These are phyloP conservation scores for Verticillium nonalfalfae DNA, from an alignment of 2,329 filamentous ascomycete genomes.

Conservation along the genomic window DNA sequence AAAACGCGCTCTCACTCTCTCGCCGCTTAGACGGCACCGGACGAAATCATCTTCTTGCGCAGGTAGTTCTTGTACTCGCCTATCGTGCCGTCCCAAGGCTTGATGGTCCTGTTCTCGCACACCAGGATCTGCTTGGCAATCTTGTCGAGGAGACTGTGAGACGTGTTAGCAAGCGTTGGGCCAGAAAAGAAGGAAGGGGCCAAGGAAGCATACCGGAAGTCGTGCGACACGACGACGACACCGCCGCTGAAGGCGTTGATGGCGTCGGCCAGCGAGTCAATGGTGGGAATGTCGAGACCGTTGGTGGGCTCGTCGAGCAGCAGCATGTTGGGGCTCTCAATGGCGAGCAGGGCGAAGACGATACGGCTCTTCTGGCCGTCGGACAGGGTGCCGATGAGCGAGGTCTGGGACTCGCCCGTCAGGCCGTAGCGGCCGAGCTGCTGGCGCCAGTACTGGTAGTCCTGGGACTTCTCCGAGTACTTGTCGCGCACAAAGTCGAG, in stretches of 20 bases:
- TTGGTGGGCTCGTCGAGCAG: conserved; percentile 98
- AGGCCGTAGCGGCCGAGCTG: conserved; percentile 94
- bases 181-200: neutral
- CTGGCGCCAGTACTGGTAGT: conserved; percentile 99
- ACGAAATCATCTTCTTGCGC: conserved; percentile 95
- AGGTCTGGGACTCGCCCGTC: conserved; percentile 87
- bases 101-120: conserved; percentile 95
- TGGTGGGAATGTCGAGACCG: conserved; percentile 97
- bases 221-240: conserved; percentile 97
- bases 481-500: conserved; percentile 97
- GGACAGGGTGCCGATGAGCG: conserved; percentile 94
- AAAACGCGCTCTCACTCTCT: neutral
- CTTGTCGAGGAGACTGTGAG: conserved; percentile 82
- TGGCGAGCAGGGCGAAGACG: conserved; percentile 92
- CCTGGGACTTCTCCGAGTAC: conserved; percentile 82
- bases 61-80: conserved; percentile 97
- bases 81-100: conserved; percentile 81
- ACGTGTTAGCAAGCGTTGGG: conserved; percentile 11
- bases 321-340: conserved; percentile 96
- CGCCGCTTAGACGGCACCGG: conserved; percentile 71
- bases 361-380: conserved; percentile 98
- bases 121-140: conserved; percentile 99
- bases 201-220: conserved; percentile 72
- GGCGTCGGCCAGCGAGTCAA: conserved; percentile 93
- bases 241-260: conserved; percentile 95